phyloP scores from a whole-genome alignment of 176 grass and related monocot genomes.

The Areca catechu region DNA sequence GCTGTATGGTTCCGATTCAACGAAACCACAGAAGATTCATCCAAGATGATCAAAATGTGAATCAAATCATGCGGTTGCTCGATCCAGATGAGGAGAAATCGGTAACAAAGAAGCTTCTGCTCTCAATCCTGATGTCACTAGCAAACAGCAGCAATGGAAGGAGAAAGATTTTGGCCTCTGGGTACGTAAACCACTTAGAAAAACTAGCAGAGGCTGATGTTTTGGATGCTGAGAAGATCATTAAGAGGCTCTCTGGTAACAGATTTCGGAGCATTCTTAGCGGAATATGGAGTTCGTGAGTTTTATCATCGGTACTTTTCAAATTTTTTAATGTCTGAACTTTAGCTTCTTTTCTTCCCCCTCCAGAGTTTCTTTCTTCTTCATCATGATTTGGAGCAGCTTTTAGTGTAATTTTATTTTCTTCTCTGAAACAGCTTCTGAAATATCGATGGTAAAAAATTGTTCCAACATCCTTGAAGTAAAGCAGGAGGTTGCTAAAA shows the following conservation, averaged over 20 bases:
- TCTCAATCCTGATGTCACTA: conserved; percentile 46
- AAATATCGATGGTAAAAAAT: too few relatives aligned
- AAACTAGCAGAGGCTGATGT: conserved; percentile 48
- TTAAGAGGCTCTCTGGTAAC: conserved; percentile 71
- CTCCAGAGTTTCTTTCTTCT: not conserved
- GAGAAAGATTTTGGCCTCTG: conserved; percentile 73
- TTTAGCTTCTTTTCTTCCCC: not conserved
- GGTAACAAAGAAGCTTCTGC: conserved; percentile 39
- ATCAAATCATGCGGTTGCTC: conserved; percentile 55
- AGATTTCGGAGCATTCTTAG: conserved; percentile 54
- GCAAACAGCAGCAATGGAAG: conserved; percentile 56
- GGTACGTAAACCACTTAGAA: conserved; percentile 47
- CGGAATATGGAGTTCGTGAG: conserved; percentile 72
- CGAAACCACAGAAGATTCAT: conserved; percentile 50
- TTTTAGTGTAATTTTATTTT: not conserved
- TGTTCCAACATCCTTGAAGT: too few relatives aligned
- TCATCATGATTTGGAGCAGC: not conserved
- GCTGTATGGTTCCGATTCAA: conserved; percentile 34
- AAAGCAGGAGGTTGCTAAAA: too few relatives aligned
- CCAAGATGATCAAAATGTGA: conserved; percentile 46
- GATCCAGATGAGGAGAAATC: conserved; percentile 47
- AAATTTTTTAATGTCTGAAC: not conserved
- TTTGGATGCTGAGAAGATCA: conserved; percentile 53
- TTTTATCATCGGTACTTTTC: conserved; percentile 2
- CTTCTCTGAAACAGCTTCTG: too few relatives aligned